Conservation (phyloP, 495 filamentous ascomycete species). For the Glarea lozoyensis region DNA sequence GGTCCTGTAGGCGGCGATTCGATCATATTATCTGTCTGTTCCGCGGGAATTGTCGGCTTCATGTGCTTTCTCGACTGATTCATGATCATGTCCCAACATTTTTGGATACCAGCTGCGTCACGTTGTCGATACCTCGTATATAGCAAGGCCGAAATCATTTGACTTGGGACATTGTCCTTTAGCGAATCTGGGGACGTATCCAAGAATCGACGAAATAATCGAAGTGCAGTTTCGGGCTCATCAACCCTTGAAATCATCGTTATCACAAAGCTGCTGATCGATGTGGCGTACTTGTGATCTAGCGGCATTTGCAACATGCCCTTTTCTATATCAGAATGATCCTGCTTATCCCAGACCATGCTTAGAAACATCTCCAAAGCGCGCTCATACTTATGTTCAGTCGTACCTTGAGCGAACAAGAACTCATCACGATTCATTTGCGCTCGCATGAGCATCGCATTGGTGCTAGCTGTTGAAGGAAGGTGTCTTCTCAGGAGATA, state of each 20-base stretch:
- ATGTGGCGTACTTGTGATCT: constrained; percentile 10
- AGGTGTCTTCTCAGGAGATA: constrained; percentile 43
- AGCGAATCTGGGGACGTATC: constrained; percentile 22
- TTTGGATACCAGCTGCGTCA: constrained; percentile 48
- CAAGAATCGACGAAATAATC: constrained; percentile 48
- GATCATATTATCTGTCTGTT: too few relatives aligned
- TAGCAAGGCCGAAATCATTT: constrained; percentile 59
- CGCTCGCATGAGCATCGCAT: constrained; percentile 37
- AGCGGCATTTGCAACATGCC: constrained; percentile 6
- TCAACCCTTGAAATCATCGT: constrained; percentile 49
- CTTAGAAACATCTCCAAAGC: constrained; percentile 31
- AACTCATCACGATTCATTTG: constrained; percentile 1
- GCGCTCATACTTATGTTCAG: constrained; percentile 16
- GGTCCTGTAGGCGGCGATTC: too few relatives aligned
- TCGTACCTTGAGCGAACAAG: constrained; percentile 9
- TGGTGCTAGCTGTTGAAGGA: constrained; percentile 32
- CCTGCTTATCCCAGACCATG: constrained; percentile 21
- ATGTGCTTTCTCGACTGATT: too few relatives aligned
- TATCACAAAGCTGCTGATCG: constrained; percentile 33
- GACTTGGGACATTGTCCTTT: constrained; percentile 36
- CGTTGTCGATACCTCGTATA: constrained; percentile 42
- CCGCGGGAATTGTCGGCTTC: too few relatives aligned
- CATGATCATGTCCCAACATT: constrained; percentile 63
- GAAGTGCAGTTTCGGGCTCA: constrained; percentile 41
- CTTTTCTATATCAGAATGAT: constrained; percentile 18